These are phyloP conservation scores for Taiozyma onychis DNA, from an alignment of 1,139 yeast genomes.

Conservation along the genomic window DNA sequence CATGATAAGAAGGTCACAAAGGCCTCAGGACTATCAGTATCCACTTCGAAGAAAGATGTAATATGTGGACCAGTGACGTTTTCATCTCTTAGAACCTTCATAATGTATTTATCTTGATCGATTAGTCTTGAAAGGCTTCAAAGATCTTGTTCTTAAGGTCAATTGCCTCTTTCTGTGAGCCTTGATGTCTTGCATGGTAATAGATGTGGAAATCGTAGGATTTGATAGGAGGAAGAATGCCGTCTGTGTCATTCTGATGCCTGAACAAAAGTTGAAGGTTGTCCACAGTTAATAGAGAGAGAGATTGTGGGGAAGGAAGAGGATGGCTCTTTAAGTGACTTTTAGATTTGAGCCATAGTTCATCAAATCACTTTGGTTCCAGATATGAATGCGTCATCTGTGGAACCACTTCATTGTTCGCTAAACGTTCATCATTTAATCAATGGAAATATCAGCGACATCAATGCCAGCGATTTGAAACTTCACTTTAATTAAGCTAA, in stretches of 20 bases:
- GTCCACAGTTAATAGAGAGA: too few relatives aligned
- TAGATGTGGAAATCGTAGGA: constrained; percentile 18
- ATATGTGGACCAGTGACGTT: constrained; percentile 10
- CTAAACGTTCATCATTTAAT: too few relatives aligned
- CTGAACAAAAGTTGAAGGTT: too few relatives aligned
- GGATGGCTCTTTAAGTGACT: too few relatives aligned
- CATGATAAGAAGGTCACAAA: constrained; percentile 11
- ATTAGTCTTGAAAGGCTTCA: constrained; percentile 5
- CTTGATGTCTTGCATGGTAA: constrained; percentile 4
- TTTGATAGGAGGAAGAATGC: constrained; percentile 6
- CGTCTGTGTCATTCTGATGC: too few relatives aligned
- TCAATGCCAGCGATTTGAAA: too few relatives aligned
- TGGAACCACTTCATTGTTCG: too few relatives aligned
- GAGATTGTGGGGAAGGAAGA: too few relatives aligned
- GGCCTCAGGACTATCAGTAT: constrained; percentile 7
- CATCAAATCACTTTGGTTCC: too few relatives aligned
- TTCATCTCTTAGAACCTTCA: constrained; percentile 10
- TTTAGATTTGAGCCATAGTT: too few relatives aligned
- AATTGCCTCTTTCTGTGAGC: constrained; percentile 9
- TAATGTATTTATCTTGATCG: constrained; percentile 6
- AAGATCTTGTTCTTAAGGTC: constrained; percentile 11
- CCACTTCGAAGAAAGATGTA: constrained; percentile 13
- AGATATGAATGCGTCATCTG: too few relatives aligned
- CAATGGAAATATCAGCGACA: too few relatives aligned
- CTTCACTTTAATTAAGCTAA: neutral